Evolutionary conservation across 208 protist species (phyloP).

Genomic region (Acanthamoeba triangularis): DNA sequence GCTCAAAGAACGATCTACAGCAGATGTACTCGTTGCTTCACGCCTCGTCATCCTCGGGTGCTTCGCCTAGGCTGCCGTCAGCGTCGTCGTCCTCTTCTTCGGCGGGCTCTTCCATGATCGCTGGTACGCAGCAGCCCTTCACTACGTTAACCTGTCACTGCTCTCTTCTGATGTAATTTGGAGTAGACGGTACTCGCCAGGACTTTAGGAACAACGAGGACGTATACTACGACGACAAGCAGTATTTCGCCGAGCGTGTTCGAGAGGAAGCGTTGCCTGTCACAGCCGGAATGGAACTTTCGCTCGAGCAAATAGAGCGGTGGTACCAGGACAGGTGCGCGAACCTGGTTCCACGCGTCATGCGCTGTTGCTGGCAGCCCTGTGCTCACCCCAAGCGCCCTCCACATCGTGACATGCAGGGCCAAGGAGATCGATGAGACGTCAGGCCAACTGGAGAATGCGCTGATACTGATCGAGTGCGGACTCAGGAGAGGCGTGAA

Average conservation of each 20-base stretch:
- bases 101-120: too few species aligned
- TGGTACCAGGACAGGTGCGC: constrained; percentile 8
- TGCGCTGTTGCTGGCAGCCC: too few species aligned
- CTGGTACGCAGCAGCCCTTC: not conserved
- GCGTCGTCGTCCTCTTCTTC: not conserved
- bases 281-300: not conserved
- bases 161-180: not conserved
- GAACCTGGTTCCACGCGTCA: not conserved
- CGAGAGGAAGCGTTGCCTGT: not conserved
- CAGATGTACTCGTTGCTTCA: constrained; percentile 1
- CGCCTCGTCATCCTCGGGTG: not conserved
- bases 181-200: not conserved
- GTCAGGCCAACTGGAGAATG: constrained; percentile 65
- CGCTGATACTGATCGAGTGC: constrained; percentile 29
- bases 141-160: not conserved
- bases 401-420: not conserved
- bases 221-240: constrained; percentile 28
- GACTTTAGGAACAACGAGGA: constrained; percentile 42
- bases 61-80: not conserved
- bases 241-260: not conserved
- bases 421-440: constrained; percentile 41
- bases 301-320: not conserved
- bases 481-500: constrained; percentile 11
- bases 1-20: not conserved
- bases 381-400: not conserved